Percentiles rank a stretch among this genome's conserved stretches.
phyloP scores from a whole-genome alignment of 768 basidiomycete genomes.

The Lactarius evosmus region DNA sequence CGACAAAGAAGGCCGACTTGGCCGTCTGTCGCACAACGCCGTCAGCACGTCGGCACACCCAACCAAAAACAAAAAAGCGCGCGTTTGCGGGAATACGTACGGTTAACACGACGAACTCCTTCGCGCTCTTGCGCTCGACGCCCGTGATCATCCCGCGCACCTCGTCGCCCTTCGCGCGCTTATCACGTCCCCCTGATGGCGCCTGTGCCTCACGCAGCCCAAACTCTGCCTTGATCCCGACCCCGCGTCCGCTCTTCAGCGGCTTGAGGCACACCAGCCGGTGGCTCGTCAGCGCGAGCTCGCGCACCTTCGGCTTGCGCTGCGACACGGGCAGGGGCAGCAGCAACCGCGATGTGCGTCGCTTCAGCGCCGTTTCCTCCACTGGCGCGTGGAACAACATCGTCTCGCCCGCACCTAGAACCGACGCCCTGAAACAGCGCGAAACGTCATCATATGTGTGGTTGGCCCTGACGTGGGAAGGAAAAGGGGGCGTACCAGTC shows the following conservation, averaged over 20 bases:
- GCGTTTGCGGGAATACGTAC: conserved; percentile 38
- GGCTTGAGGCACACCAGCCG: conserved; percentile 58
- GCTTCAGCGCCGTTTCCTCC: conserved; percentile 50
- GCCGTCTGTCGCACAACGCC: conserved; percentile 14
- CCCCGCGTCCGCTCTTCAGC: conserved; percentile 37
- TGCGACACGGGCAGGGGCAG: conserved; percentile 50
- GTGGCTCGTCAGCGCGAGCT: conserved; percentile 54
- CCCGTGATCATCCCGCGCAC: conserved; percentile 41
- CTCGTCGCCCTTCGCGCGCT: conserved; percentile 38
- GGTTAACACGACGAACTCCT: conserved; percentile 59
- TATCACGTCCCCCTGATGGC: conserved; percentile 39
- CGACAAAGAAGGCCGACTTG: conserved; percentile 28
- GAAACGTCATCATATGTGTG: background rate
- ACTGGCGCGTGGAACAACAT: conserved; percentile 53
- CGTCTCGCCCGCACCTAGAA: conserved; percentile 45
- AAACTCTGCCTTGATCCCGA: conserved; percentile 53
- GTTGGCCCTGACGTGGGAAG: background rate
- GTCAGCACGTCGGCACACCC: background rate
- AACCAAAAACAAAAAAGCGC: background rate
- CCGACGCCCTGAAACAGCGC: conserved; percentile 35
- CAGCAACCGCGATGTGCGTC: conserved; percentile 53
- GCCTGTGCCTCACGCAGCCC: conserved; percentile 34
- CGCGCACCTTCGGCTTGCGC: conserved; percentile 50
- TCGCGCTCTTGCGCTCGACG: conserved; percentile 51
- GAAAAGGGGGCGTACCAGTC: conserved; percentile 43